phyloP scores from a whole-genome alignment of 1,284 basidiomycete genomes.

The Tremellales sp. region DNA sequence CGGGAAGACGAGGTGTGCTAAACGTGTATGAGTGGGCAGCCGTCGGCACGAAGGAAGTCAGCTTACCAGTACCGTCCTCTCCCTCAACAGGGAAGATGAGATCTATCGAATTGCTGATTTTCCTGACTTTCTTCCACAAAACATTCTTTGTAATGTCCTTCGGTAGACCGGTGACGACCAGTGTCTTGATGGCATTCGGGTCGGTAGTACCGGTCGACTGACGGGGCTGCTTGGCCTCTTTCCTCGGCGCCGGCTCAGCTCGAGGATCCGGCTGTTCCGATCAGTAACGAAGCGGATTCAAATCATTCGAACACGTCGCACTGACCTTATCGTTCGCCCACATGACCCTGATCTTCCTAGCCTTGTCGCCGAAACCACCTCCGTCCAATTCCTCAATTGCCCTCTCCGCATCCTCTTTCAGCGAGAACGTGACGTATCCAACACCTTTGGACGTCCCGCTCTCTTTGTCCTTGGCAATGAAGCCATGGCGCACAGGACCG shows the following conservation, averaged over 20 bases:
- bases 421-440: conserved; percentile 93
- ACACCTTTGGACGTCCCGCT: conserved; percentile 88
- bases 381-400: conserved; percentile 59
- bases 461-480: conserved; percentile 71
- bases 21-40: not conserved
- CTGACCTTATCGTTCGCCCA: conserved; percentile 75
- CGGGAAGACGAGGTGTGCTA: conserved; percentile 75
- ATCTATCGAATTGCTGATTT: conserved; percentile 64
- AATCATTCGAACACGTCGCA: conserved; percentile 1
- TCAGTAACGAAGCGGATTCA: not conserved
- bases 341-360: conserved; percentile 66
- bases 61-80: conserved; percentile 44
- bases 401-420: conserved; percentile 79
- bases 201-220: conserved; percentile 48
- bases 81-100: conserved; percentile 56
- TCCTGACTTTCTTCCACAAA: conserved; percentile 83
- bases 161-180: conserved; percentile 73
- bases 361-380: conserved; percentile 56
- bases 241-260: not conserved
- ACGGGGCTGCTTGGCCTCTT: conserved; percentile 5
- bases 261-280: conserved; percentile 1
- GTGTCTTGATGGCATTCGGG: conserved; percentile 71
- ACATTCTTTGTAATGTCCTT: conserved; percentile 63
- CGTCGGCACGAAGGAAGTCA: not conserved
- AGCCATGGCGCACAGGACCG: conserved; percentile 88